Evolutionary conservation across 768 basidiomycete genomes (phyloP), one percentile per base, ranked within the genome.

Genomic region (Trametes gibbosa): DNA sequence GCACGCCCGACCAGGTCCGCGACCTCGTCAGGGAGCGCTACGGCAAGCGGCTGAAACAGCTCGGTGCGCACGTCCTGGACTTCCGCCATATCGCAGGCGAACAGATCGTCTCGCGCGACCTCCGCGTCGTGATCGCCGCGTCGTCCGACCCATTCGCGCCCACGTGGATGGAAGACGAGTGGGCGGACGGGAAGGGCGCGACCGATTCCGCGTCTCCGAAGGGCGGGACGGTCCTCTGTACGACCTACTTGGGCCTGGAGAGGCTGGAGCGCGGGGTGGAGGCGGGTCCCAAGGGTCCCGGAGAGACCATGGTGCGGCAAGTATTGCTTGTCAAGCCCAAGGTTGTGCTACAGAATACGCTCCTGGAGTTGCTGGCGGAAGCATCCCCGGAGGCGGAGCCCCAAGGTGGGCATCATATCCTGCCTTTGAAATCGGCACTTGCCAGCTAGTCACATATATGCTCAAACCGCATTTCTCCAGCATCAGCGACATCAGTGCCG

Each of bases 101-200:
- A 9, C 43, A 32, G 37, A 23, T 62, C 10, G 35, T 62, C 4
- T 58, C 56, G 3, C 37, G 57, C 19, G 64, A 62, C 14, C 39
- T 62, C 40, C 8, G 49, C 10, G 10, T 49, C n/a, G 19, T 47
- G 14, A 23, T 29, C 13, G 43, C 25, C n/a, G 0, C 17, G 29
- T 35, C 42, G 17, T 19, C 14, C 3, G 32, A 41, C 1, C 25
- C 32, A 5, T 65, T 62, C 51, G 14, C 21, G 2, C 12, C 53
- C 3, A 40, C 41, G 23, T 12, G 3, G 8, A 65, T 65, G 60
- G 49, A 54, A 1, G 63, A 64, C 45, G 59, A 60, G 32, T 60
- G 53, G 53, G 53, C 47, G 10, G 34, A 60, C 32, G 47, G 52
- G 17, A 60, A 50, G 41, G 16, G 23, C 19, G 13, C 10, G 37